phyloP scores from a whole-genome alignment of 2,329 filamentous ascomycete species.

The Hypoxylon sp. region DNA sequence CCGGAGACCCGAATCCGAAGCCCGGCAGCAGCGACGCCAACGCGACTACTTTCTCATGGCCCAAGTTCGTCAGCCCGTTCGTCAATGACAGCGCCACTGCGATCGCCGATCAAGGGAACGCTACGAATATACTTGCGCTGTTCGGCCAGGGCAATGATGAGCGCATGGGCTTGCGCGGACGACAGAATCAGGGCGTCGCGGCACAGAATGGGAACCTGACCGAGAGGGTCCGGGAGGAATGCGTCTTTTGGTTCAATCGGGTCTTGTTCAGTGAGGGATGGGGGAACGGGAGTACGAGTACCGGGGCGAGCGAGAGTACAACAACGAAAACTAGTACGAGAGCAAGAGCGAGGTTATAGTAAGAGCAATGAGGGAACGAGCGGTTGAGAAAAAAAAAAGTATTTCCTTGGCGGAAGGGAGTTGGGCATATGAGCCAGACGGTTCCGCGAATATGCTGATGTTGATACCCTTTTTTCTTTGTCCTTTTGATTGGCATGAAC shows the following conservation, averaged over 20 bases:
- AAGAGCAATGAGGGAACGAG: neutral
- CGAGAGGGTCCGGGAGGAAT: slow-evolving; percentile 62
- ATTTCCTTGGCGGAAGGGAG: neutral
- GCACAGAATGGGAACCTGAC: slow-evolving; percentile 60
- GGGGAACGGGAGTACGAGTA: slow-evolving; percentile 49
- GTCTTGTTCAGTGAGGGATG: slow-evolving; percentile 62
- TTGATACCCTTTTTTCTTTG: slow-evolving; percentile 14
- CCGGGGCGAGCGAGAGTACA: neutral
- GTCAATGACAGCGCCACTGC: slow-evolving; percentile 21
- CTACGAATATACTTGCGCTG: slow-evolving; percentile 61
- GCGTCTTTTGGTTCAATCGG: slow-evolving; percentile 72
- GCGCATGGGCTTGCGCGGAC: slow-evolving; percentile 52
- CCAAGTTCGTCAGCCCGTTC: slow-evolving; percentile 60
- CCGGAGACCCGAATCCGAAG: slow-evolving; percentile 48
- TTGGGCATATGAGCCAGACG: neutral
- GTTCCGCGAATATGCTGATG: neutral
- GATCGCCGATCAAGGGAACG: slow-evolving; percentile 25
- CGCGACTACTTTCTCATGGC: slow-evolving; percentile 55
- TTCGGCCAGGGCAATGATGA: slow-evolving; percentile 74
- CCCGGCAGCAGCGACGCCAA: slow-evolving; percentile 18
- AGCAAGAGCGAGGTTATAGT: slow-evolving; percentile 7
- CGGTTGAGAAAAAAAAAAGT: neutral
- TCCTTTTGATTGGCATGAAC: slow-evolving; percentile 14
- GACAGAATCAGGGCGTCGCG: slow-evolving; percentile 57
- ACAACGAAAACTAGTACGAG: neutral